A percentile compares a stretch with the other conserved stretches of the same genome.
Evolutionary conservation across 202 grass and related monocot species (phyloP).

Genomic region (Thinopyrum obtusiflorum): DNA sequence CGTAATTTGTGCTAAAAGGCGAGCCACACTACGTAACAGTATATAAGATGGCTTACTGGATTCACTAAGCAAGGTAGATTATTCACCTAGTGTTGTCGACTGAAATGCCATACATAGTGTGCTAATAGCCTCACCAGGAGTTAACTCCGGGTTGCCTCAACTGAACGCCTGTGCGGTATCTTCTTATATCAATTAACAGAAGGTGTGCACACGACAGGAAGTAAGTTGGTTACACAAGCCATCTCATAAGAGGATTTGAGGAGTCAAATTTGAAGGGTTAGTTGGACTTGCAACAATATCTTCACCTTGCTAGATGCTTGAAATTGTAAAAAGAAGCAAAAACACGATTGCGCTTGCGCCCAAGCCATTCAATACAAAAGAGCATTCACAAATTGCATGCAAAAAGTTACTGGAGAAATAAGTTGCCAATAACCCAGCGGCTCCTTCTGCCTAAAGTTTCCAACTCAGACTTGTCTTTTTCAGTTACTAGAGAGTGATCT

Average conservation of each 20-base stretch:
- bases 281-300: no score
- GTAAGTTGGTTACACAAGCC: not conserved
- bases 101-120: no score
- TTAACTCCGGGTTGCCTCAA: not conserved
- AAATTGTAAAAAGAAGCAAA: no score
- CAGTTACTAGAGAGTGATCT: not conserved
- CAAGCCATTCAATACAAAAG: no score
- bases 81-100: no score
- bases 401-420: not conserved
- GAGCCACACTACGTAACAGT: not conserved
- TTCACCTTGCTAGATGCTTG: no score
- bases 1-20: no score
- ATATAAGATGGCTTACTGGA: no score
- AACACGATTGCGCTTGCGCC: no score
- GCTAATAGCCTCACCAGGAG: not conserved
- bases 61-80: no score
- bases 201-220: not conserved
- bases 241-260: no score
- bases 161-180: not conserved
- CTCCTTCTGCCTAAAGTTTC: not conserved
- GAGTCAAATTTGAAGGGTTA: no score
- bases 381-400: conserved; percentile 11
- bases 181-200: not conserved
- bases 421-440: not conserved
- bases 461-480: not conserved